Evolutionary conservation across 1,284 basidiomycete species (phyloP).

Genomic region (Austroboletus niveus): DNA sequence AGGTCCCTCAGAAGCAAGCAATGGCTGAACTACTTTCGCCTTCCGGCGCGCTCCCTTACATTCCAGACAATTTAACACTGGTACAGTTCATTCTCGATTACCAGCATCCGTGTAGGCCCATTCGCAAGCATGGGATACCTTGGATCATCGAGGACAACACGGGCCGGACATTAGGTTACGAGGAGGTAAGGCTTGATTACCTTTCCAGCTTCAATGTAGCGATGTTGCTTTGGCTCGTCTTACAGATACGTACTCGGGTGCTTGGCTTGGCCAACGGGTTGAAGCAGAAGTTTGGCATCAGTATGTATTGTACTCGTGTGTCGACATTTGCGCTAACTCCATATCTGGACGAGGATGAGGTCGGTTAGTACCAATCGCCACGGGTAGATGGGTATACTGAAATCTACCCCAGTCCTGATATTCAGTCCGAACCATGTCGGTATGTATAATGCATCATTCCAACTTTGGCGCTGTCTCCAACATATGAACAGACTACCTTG

Average conservation of each 20-base stretch:
- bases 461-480: slow-evolving; percentile 1
- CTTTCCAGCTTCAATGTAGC: too few species aligned
- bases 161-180: slow-evolving; percentile 42
- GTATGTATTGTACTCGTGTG: slow-evolving; percentile 27
- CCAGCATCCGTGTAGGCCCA: slow-evolving; percentile 48
- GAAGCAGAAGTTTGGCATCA: slow-evolving; percentile 43
- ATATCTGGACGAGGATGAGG: slow-evolving; percentile 43
- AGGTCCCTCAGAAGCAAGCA: background rate
- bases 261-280: slow-evolving; percentile 58
- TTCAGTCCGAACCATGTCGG: slow-evolving; percentile 70
- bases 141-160: slow-evolving; percentile 66
- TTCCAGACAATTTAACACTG: slow-evolving; percentile 68
- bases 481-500: slow-evolving; percentile 58
- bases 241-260: slow-evolving; percentile 52
- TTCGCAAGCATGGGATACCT: slow-evolving; percentile 37
- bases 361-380: slow-evolving; percentile 23
- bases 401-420: slow-evolving; percentile 50
- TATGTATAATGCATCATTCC: slow-evolving; percentile 20
- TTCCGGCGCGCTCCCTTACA: slow-evolving; percentile 41
- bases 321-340: background rate
- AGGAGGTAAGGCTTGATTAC: slow-evolving; percentile 41
- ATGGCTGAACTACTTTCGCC: slow-evolving; percentile 41
- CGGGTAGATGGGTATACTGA: slow-evolving; percentile 5
- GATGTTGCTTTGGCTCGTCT: background rate
- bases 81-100: slow-evolving; percentile 67